Conservation (phyloP, 1,284 basidiomycete genomes). For the Kwoniella shivajii region DNA sequence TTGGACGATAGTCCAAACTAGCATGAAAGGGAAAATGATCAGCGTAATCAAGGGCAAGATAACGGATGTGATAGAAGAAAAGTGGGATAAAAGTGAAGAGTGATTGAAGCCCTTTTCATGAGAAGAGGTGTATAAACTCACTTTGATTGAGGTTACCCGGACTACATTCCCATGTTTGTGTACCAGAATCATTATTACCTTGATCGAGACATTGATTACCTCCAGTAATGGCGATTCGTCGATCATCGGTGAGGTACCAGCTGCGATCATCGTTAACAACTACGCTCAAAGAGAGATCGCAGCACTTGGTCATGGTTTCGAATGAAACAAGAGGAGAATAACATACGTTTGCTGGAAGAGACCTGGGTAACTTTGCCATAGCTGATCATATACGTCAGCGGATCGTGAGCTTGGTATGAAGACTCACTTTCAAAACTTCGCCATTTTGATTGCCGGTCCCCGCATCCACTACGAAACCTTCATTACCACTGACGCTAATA, state of each 20-base stretch:
- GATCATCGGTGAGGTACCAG: constrained; percentile 34
- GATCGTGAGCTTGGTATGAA: neutral
- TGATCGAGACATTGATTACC: constrained; percentile 42
- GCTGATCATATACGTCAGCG: constrained; percentile 2
- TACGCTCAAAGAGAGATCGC: neutral
- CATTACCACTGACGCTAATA: constrained; percentile 14
- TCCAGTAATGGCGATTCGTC: constrained; percentile 42
- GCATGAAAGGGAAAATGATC: too few species aligned
- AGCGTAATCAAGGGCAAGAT: neutral
- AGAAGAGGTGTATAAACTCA: too few species aligned
- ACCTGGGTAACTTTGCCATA: constrained; percentile 25
- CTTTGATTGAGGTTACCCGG: constrained; percentile 39
- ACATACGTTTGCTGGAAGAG: constrained; percentile 25
- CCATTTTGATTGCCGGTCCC: constrained; percentile 24
- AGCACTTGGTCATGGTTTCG: neutral
- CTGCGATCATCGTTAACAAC: neutral
- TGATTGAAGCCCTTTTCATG: too few species aligned
- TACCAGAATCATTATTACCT: constrained; percentile 26
- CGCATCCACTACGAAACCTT: constrained; percentile 30
- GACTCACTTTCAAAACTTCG: constrained; percentile 23
- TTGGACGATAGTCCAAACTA: constrained; percentile 7
- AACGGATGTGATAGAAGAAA: too few species aligned
- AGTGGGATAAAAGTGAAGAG: too few species aligned
- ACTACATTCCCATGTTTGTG: constrained; percentile 43
- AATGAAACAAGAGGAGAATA: neutral